Evolutionary conservation across 495 filamentous ascomycete species (phyloP).

Genomic region (Penicillium nucicola): DNA sequence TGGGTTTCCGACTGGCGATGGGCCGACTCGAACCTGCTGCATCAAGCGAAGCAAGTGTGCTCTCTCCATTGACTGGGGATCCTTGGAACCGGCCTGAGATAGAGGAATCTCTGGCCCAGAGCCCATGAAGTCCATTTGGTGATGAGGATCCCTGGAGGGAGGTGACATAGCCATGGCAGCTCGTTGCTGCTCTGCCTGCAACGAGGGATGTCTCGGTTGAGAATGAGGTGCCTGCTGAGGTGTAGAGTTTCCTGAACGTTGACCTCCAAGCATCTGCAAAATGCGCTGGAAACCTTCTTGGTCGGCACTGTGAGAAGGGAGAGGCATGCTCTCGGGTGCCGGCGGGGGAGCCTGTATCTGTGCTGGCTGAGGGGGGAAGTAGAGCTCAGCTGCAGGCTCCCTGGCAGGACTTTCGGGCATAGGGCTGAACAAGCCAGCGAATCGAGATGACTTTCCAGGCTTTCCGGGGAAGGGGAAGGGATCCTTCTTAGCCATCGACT

Average conservation of each 20-base stretch:
- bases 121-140: constrained; percentile 31
- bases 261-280: constrained; percentile 72
- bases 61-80: constrained; percentile 41
- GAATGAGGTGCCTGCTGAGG: constrained; percentile 30
- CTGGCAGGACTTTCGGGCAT: constrained; percentile 55
- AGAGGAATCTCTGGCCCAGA: constrained; percentile 30
- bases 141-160: constrained; percentile 30
- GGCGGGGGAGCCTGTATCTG: background rate
- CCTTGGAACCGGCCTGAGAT: constrained; percentile 23
- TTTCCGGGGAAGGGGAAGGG: constrained; percentile 21
- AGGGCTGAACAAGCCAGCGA: constrained; percentile 76
- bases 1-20: constrained; percentile 24
- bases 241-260: constrained; percentile 40
- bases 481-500: constrained; percentile 28
- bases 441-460: constrained; percentile 66
- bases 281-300: constrained; percentile 89
- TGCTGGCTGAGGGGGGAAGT: constrained; percentile 9
- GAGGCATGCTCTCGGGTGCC: constrained; percentile 16
- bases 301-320: constrained; percentile 63
- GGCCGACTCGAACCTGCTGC: constrained; percentile 45
- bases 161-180: constrained; percentile 31
- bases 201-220: constrained; percentile 28
- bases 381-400: constrained; percentile 46
- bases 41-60: constrained; percentile 52
- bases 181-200: constrained; percentile 32